A percentile compares a stretch with the other conserved stretches of the same genome.
Conservation (phyloP, 2,329 filamentous ascomycete species). For the Clarireedia paspali region DNA sequence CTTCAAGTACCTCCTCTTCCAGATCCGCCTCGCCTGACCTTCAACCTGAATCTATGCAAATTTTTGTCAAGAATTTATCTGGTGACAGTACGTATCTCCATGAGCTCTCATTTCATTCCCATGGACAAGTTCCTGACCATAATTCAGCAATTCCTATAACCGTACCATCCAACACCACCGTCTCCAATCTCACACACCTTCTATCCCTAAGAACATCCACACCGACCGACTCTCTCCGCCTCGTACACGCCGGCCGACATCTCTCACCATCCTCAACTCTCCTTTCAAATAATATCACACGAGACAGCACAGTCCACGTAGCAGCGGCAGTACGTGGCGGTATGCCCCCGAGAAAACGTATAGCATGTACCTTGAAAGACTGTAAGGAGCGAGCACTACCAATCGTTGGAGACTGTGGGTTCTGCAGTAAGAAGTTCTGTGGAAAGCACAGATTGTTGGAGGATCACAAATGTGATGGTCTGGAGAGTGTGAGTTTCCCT, state of each 20-base stretch:
- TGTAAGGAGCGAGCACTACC: slow-evolving; percentile 84
- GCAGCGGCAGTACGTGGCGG: slow-evolving; percentile 45
- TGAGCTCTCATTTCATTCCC: slow-evolving; percentile 3
- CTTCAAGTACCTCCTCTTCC: slow-evolving; percentile 17
- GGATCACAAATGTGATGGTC: slow-evolving; percentile 83
- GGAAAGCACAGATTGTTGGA: slow-evolving; percentile 91
- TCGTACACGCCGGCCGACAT: slow-evolving; percentile 51
- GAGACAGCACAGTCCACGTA: slow-evolving; percentile 45
- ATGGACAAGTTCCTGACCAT: slow-evolving; percentile 18
- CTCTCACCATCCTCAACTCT: slow-evolving; percentile 36
- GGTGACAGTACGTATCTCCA: slow-evolving; percentile 44
- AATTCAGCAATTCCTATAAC: slow-evolving; percentile 46
- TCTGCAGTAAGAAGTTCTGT: slow-evolving; percentile 91
- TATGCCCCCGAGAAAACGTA: slow-evolving; percentile 64
- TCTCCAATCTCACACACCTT: slow-evolving; percentile 47
- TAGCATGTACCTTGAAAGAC: slow-evolving; percentile 80
- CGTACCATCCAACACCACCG: slow-evolving; percentile 44
- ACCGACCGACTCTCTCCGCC: slow-evolving; percentile 41
- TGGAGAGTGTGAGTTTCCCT: slow-evolving; percentile 67
- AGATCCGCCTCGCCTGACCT: slow-evolving; percentile 32
- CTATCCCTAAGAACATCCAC: slow-evolving; percentile 50
- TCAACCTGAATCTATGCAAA: slow-evolving; percentile 44
- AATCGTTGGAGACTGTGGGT: slow-evolving; percentile 93
- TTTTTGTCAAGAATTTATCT: slow-evolving; percentile 52
- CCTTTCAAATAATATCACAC: slow-evolving; percentile 38